These are phyloP conservation scores for Flaveria trinervia DNA, from an alignment of 129 eudicot genomes.

Conservation along the genomic window DNA sequence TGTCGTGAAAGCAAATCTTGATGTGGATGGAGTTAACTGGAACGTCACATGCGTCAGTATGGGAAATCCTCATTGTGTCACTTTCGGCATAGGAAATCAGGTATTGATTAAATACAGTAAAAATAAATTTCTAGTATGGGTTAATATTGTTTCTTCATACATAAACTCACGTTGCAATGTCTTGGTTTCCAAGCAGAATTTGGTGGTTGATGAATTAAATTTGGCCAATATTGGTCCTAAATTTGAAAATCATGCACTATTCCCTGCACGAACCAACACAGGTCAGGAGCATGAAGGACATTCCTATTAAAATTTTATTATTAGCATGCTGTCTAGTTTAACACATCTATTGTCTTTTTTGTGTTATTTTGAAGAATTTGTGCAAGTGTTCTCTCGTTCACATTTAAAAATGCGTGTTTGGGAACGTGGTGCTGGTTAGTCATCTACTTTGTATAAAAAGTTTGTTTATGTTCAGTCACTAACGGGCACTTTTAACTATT, in stretches of 20 bases:
- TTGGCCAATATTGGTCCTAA: slow-evolving; percentile 88
- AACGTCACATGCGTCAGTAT: slow-evolving; percentile 96
- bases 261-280: slow-evolving; percentile 99
- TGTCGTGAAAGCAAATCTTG: slow-evolving; percentile 71
- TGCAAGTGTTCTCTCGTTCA: slow-evolving; percentile 82
- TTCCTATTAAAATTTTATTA: not conserved
- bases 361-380: slow-evolving; percentile 67
- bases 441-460: not conserved
- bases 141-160: not conserved
- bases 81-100: slow-evolving; percentile 62
- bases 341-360: no score
- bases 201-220: slow-evolving; percentile 87
- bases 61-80: slow-evolving; percentile 99
- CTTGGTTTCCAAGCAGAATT: slow-evolving; percentile 51
- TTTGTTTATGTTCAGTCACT: not conserved
- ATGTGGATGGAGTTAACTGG: slow-evolving; percentile 81
- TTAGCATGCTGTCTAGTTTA: not conserved
- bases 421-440: slow-evolving; percentile 99
- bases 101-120: slow-evolving; percentile 30
- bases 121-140: not conserved
- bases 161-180: not conserved
- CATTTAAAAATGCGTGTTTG: slow-evolving; percentile 99
- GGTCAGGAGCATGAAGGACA: slow-evolving; percentile 45
- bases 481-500: not conserved
- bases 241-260: slow-evolving; percentile 77